These are phyloP conservation scores for Selaginella moellendorffii DNA, from an alignment of 75 land plant species.

Conservation along the genomic window DNA sequence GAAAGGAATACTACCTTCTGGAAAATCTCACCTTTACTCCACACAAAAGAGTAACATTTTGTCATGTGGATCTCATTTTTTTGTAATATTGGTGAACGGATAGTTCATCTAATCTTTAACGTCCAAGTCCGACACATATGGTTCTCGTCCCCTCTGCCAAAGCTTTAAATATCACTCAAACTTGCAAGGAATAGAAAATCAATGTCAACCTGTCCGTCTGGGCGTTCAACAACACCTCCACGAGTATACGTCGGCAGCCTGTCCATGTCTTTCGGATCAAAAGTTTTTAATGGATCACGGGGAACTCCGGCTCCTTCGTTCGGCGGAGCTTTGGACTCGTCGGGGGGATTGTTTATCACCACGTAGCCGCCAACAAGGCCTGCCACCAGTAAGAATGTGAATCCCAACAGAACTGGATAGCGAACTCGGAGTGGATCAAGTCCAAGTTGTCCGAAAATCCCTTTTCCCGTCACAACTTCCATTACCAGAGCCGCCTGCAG, in stretches of 20 bases:
- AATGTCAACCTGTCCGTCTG: constrained; percentile 12
- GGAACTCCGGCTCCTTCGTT: constrained; percentile 22
- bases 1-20: too few relatives aligned
- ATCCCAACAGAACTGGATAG: constrained; percentile 14
- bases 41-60: too few relatives aligned
- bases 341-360: constrained; percentile 23
- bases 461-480: constrained; percentile 23
- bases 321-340: constrained; percentile 15
- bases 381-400: constrained; percentile 16
- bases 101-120: too few relatives aligned
- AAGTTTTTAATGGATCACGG: constrained; percentile 19
- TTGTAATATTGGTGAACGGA: too few relatives aligned
- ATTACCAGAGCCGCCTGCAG: constrained; percentile 19
- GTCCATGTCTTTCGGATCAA: constrained; percentile 15
- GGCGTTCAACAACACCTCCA: constrained; percentile 15
- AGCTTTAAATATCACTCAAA: neutral
- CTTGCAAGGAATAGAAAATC: neutral
- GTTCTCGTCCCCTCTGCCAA: constrained; percentile 22
- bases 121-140: constrained; percentile 22
- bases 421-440: constrained; percentile 13
- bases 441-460: constrained; percentile 19
- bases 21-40: too few relatives aligned
- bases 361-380: constrained; percentile 24
- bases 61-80: too few relatives aligned
- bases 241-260: constrained; percentile 19